Evolutionary conservation across 345 rosid genomes (phyloP).

Genomic region (Camelina sativa): DNA sequence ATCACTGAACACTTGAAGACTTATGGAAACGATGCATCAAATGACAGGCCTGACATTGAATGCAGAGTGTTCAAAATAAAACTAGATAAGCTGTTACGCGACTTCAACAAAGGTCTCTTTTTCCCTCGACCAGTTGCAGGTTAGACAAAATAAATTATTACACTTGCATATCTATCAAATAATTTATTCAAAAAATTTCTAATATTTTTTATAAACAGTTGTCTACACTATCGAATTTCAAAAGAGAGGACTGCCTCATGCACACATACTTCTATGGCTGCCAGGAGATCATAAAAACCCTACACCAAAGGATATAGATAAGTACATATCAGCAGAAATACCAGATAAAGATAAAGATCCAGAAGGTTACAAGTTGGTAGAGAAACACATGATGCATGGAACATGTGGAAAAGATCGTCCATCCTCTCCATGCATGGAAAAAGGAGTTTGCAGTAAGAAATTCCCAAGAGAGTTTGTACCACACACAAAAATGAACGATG

Average conservation of each 20-base stretch:
- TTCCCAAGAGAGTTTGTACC: background rate
- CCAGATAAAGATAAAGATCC: background rate
- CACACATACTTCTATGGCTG: background rate
- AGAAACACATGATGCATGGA: constrained; percentile 5
- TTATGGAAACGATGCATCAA: no score
- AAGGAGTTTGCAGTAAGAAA: background rate
- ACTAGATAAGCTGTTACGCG: no score
- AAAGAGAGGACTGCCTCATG: background rate
- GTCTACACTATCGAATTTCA: background rate
- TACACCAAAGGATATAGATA: background rate
- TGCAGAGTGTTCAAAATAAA: no score
- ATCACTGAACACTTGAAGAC: no score
- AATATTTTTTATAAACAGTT: background rate
- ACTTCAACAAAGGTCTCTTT: no score
- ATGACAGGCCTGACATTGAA: no score
- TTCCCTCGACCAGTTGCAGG: no score
- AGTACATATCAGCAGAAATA: background rate
- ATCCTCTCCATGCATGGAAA: background rate
- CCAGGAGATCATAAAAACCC: background rate
- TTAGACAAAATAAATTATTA: no score
- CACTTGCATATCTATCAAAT: no score
- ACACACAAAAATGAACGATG: background rate
- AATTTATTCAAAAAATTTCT: no score
- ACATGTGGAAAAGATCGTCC: background rate
- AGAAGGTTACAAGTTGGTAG: background rate